phyloP scores from a whole-genome alignment of 192 early-diverging fungal genomes.

The Rhizoclosmatium globosum region DNA sequence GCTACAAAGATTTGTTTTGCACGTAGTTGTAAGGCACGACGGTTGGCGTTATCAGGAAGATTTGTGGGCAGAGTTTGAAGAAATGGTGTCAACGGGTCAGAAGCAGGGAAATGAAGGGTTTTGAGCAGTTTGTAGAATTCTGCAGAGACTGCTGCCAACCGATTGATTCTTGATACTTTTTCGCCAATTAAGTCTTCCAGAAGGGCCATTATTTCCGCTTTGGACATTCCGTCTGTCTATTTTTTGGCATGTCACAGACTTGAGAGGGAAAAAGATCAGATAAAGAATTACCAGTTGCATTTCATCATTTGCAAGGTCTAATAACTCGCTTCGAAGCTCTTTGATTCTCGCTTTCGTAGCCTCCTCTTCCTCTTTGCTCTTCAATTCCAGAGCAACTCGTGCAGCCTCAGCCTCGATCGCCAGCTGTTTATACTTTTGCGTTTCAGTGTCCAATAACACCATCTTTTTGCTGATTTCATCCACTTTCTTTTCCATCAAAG shows the following conservation, averaged over 20 bases:
- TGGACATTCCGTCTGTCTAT: background rate
- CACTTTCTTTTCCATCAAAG: background rate
- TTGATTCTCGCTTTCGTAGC: background rate
- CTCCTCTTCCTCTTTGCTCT: background rate
- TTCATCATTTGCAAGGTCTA: background rate
- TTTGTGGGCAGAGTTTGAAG: background rate
- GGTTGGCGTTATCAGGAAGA: background rate
- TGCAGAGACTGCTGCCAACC: background rate
- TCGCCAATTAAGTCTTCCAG: slow-evolving; percentile 20
- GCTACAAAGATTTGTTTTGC: slow-evolving; percentile 11
- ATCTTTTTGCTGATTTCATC: background rate
- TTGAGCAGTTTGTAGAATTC: slow-evolving; percentile 7
- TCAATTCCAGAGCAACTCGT: background rate
- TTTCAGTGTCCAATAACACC: background rate
- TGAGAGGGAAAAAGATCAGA: background rate
- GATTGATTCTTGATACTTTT: slow-evolving; percentile 12
- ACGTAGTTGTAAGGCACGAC: background rate
- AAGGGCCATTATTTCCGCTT: background rate
- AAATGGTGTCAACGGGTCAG: background rate
- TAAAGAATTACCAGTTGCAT: background rate
- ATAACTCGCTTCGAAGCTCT: background rate
- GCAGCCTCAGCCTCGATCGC: slow-evolving; percentile 1
- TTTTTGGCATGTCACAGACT: background rate
- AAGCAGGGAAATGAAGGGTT: background rate
- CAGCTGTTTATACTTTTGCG: background rate